Evolutionary conservation across 139 green algal species (phyloP).

Genomic region (Chlamydomonas sp.): DNA sequence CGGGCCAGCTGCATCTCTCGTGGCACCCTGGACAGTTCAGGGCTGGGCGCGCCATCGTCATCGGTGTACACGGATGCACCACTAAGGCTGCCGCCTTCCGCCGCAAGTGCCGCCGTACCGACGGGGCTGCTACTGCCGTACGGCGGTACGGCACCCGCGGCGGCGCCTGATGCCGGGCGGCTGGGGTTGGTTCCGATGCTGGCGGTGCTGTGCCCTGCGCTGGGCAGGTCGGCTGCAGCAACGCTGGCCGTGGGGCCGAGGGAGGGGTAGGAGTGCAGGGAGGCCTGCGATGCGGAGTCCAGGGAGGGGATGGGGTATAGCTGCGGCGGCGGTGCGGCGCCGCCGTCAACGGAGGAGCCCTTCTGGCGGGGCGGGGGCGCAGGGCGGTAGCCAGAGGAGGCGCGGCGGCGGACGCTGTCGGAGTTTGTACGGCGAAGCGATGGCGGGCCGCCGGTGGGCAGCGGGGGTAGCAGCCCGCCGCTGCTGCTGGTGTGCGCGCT

Average conservation of each 20-base stretch:
- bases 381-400: too few species aligned
- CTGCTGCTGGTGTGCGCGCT: too few species aligned
- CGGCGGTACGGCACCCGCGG: neutral
- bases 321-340: neutral
- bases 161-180: neutral
- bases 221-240: neutral
- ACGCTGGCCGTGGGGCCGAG: neutral
- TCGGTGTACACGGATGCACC: too few species aligned
- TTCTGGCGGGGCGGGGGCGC: too few species aligned
- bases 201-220: neutral
- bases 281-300: neutral
- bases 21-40: neutral
- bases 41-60: slow-evolving; percentile 21
- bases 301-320: neutral
- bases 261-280: neutral
- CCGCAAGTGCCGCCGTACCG: too few species aligned
- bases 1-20: neutral
- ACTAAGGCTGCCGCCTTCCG: too few species aligned
- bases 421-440: too few species aligned
- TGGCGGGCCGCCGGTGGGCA: too few species aligned
- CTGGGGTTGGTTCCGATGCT: neutral
- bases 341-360: too few species aligned
- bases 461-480: too few species aligned
- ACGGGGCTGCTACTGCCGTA: too few species aligned
- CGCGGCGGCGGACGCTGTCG: too few species aligned